Conservation (phyloP, 2,329 filamentous ascomycete species). For the Tolypocladium pustulatum region DNA sequence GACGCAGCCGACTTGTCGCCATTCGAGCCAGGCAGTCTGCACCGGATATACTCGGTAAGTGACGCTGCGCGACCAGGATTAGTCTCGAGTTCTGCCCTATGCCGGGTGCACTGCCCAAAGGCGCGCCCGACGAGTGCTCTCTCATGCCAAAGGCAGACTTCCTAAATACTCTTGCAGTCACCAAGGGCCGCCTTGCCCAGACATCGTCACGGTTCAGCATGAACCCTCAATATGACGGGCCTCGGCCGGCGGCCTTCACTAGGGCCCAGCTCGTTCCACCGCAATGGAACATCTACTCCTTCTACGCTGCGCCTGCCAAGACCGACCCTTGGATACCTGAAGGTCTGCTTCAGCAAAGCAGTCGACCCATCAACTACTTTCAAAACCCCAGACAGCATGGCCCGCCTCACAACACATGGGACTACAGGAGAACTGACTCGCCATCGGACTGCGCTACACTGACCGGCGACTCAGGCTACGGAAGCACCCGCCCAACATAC, state of each 20-base stretch:
- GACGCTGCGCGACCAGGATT: too few species aligned
- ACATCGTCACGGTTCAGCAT: not conserved
- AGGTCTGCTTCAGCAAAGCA: constrained; percentile 15
- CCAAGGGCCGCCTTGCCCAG: not conserved
- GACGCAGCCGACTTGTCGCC: too few species aligned
- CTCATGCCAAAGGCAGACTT: too few species aligned
- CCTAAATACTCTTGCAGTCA: not conserved
- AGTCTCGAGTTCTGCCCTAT: too few species aligned
- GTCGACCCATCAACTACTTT: constrained; percentile 19
- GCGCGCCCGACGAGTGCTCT: too few species aligned
- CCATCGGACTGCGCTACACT: constrained; percentile 30
- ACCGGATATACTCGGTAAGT: too few species aligned
- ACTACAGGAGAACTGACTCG: constrained; percentile 14
- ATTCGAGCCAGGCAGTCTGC: too few species aligned
- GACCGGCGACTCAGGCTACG: constrained; percentile 37
- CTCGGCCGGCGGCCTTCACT: not conserved
- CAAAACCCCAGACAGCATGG: too few species aligned
- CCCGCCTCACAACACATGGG: constrained; percentile 11
- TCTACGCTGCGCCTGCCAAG: constrained; percentile 22
- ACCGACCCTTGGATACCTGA: constrained; percentile 34
- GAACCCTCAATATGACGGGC: constrained; percentile 3
- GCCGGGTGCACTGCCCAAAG: too few species aligned
- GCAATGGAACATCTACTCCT: constrained; percentile 18
- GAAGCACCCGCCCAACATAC: constrained; percentile 25
- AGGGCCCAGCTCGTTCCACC: not conserved